Conservation (phyloP, 305 asterid species). For the Solanum hybrid region DNA sequence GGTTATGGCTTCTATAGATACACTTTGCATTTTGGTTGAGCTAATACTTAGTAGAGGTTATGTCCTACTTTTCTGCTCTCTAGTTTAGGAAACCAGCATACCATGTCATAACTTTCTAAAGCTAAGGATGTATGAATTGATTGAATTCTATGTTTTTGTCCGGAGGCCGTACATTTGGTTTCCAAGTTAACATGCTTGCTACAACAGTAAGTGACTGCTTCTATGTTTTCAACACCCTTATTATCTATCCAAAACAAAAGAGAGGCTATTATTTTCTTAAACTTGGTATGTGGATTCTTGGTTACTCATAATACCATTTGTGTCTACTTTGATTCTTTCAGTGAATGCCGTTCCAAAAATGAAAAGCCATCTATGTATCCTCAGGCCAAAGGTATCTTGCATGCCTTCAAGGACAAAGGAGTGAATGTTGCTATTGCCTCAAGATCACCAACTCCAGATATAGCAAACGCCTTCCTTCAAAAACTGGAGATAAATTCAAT, state of each 20-base stretch:
- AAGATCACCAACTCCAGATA: constrained; percentile 69
- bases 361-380: constrained; percentile 31
- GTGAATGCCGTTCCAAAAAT: constrained; percentile 59
- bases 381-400: constrained; percentile 50
- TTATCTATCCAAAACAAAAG: background rate
- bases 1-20: background rate
- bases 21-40: background rate
- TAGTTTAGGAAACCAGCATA: background rate
- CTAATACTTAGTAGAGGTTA: background rate
- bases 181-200: background rate
- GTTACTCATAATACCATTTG: background rate
- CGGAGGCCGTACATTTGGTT: background rate
- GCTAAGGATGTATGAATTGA: background rate
- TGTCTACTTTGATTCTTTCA: constrained; percentile 14
- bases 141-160: background rate
- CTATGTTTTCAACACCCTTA: background rate
- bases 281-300: background rate
- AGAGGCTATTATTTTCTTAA: background rate
- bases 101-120: background rate
- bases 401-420: constrained; percentile 60
- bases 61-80: background rate
- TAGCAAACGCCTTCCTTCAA: constrained; percentile 50
- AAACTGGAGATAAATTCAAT: constrained; percentile 55
- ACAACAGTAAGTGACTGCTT: background rate
- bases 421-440: constrained; percentile 69